phyloP scores from a whole-genome alignment of 352 stramenopile genomes.

The Globisporangium paddicum region DNA sequence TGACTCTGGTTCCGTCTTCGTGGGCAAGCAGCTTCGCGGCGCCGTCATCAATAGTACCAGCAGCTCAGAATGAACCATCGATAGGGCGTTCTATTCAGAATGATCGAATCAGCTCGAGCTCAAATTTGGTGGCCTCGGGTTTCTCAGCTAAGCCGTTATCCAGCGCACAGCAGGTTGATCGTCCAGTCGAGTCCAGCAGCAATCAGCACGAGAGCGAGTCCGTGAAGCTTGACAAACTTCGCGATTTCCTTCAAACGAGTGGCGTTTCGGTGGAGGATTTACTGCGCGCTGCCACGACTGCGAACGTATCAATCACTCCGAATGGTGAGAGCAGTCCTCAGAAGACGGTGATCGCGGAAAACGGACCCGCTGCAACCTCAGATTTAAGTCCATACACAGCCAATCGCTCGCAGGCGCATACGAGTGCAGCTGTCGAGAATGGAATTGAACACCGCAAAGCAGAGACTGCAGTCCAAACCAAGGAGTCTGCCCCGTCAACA shows the following conservation, averaged over 20 bases:
- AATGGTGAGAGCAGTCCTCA: background rate
- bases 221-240: conserved; percentile 52
- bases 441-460: background rate
- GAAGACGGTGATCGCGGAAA: background rate
- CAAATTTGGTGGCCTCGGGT: background rate
- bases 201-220: conserved; percentile 5
- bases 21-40: conserved; percentile 22
- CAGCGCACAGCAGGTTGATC: background rate
- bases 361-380: background rate
- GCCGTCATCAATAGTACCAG: background rate
- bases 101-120: background rate
- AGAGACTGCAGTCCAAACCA: background rate
- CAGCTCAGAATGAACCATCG: background rate
- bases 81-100: background rate
- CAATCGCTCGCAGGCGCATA: background rate
- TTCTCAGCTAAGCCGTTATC: background rate
- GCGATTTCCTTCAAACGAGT: conserved; percentile 51
- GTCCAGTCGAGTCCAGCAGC: background rate
- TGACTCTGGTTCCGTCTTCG: conserved; percentile 39
- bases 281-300: conserved; percentile 50
- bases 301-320: conserved; percentile 29
- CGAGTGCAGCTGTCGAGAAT: background rate
- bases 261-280: conserved; percentile 73
- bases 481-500: background rate
- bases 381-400: background rate